Evolutionary conservation across 805 yeast species (phyloP).

Genomic region (Metahyphopichia silvanorum): DNA sequence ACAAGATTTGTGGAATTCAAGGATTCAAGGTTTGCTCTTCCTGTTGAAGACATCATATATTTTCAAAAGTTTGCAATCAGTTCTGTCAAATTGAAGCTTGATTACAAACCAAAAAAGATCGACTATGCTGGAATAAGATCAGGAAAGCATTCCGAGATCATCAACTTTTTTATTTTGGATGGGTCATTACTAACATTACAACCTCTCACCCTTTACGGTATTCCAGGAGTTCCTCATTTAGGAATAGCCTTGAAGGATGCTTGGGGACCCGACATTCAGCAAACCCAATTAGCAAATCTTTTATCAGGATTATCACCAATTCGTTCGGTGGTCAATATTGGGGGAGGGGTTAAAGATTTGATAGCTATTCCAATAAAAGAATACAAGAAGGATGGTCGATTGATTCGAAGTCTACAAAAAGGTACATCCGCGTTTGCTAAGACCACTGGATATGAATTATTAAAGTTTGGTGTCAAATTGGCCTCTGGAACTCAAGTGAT

Average conservation of each 20-base stretch:
- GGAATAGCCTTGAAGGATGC: constrained; percentile 53
- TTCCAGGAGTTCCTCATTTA: constrained; percentile 68
- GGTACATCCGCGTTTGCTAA: constrained; percentile 73
- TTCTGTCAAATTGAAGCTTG: constrained; percentile 62
- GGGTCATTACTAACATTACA: constrained; percentile 73
- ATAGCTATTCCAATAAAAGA: constrained; percentile 73
- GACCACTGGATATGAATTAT: constrained; percentile 74
- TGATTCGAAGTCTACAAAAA: constrained; percentile 66
- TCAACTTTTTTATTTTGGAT: constrained; percentile 85
- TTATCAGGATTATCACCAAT: constrained; percentile 84
- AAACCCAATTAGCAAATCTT: constrained; percentile 78
- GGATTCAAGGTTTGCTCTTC: constrained; percentile 61
- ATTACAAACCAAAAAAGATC: constrained; percentile 87
- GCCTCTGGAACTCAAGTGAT: constrained; percentile 86
- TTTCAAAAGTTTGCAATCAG: constrained; percentile 66
- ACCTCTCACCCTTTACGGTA: constrained; percentile 65
- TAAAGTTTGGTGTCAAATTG: constrained; percentile 77
- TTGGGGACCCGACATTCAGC: constrained; percentile 87
- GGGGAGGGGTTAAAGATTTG: constrained; percentile 72
- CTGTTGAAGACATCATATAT: constrained; percentile 64
- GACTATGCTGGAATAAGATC: constrained; percentile 83
- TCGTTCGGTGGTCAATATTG: constrained; percentile 69
- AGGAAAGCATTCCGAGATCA: constrained; percentile 81
- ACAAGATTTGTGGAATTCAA: constrained; percentile 78
- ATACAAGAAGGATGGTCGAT: constrained; percentile 67